Base-by-base conservation (phyloP, 306 rosid genomes). In the Fragaria vesca region DNA sequence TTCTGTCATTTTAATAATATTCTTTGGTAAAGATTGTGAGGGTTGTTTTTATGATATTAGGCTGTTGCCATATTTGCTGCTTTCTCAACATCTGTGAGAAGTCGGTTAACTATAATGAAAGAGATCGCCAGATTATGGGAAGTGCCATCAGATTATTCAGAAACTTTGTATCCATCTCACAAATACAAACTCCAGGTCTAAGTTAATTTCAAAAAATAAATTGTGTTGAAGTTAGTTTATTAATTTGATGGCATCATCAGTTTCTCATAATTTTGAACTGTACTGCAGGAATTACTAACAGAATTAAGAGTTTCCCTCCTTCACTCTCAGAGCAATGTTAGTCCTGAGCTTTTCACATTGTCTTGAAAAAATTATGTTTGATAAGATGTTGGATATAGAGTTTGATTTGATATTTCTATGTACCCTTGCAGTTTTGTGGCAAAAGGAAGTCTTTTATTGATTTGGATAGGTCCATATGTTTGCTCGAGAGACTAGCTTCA, bases 51-150 rank as follows among this genome's bases (percentile, higher is more conserved):
- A 65, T 75, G 48, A 47, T 81, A 26, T 80, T 83, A 94, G 98
- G 98, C 98, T 58, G 89, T 91, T 81, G 98, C 93, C 74, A 74
- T 95, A 82, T 95, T 95, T 81, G 96, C 97, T 0, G 88, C 95
- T 79, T 95, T 87, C 71, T 91, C 97, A 50, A 76, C 89, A 48
- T 87, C 93, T 47, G 43, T 32, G 80, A 84, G 89, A 81, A 88
- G 81, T 73, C 91, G 98, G 47, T 75, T 88, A 83, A 78, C 84
- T 68, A 66, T 91, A 79, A 95, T 91, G 91, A 84, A 88, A 89
- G 87, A 85, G 21, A 87, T 95, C 43, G 92, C 95, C 2, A 87
- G 67, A 81, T 42, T 87, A 82, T 92, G 98, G 98, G 80, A 78
- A 30, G 81, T 84, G 81, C 90, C 85, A 51, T 77, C 78, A 77